A percentile compares a stretch with the other conserved stretches of the same genome.
phyloP scores from a whole-genome alignment of 257 asterid species.

The Mitragyna speciosa region DNA sequence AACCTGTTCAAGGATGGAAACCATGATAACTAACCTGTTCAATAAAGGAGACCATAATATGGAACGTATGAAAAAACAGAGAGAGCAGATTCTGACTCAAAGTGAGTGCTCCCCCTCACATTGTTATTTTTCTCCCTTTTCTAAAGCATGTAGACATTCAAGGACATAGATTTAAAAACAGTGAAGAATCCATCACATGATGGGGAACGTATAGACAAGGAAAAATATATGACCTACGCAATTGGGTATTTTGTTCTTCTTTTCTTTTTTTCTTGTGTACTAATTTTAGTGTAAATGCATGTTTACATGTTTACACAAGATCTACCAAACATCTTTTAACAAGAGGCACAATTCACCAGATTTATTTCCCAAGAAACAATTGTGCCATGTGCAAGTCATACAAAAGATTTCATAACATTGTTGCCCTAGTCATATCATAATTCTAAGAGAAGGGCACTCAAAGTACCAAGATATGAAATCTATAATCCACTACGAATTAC shows the following conservation, averaged over 20 bases:
- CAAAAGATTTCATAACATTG: too few relatives aligned
- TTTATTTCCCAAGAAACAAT: background rate
- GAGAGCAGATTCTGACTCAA: background rate
- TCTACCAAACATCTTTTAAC: background rate
- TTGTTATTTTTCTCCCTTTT: background rate
- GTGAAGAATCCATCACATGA: background rate
- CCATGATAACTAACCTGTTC: conserved; percentile 50
- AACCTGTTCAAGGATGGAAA: conserved; percentile 49
- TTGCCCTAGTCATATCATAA: background rate
- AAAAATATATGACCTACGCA: background rate
- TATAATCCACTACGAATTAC: background rate
- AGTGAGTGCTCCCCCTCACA: background rate
- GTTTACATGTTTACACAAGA: background rate
- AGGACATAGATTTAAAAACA: background rate
- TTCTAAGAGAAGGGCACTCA: background rate
- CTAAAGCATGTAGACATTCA: background rate
- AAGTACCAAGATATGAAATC: background rate
- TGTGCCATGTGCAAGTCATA: background rate
- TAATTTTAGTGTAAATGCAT: background rate
- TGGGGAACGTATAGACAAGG: background rate
- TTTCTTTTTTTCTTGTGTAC: background rate
- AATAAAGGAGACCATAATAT: conserved; percentile 20
- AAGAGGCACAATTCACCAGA: background rate
- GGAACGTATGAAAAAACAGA: background rate
- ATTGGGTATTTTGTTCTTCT: background rate